Conservation (phyloP, 78 protist genomes). For the Dictyostelium brefeldianum region DNA sequence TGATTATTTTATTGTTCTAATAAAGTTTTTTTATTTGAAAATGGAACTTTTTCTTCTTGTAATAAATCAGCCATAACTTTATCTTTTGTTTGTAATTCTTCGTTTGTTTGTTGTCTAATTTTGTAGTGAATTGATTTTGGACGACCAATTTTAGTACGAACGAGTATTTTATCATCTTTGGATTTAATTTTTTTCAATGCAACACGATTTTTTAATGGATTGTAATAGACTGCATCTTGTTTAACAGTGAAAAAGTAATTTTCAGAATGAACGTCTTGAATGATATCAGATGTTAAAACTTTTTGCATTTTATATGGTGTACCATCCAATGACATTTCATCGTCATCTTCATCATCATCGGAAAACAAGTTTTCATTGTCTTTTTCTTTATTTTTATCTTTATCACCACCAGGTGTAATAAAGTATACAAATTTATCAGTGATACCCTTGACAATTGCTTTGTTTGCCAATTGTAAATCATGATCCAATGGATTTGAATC, state of each 20-base stretch:
- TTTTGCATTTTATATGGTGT: conserved; percentile 56
- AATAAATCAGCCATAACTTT: conserved; percentile 3
- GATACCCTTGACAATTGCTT: conserved; percentile 64
- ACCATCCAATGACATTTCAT: background rate
- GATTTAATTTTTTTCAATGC: conserved; percentile 60
- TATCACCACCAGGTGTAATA: conserved; percentile 35
- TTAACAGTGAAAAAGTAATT: conserved; percentile 62
- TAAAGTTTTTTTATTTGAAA: conserved; percentile 12
- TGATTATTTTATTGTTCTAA: conserved; percentile 8
- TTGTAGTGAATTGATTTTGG: conserved; percentile 63
- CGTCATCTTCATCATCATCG: background rate
- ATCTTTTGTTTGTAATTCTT: conserved; percentile 30
- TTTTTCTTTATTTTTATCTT: conserved; percentile 7
- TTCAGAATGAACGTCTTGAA: conserved; percentile 4
- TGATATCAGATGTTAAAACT: conserved; percentile 45
- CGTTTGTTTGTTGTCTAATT: conserved; percentile 1
- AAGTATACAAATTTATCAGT: conserved; percentile 76
- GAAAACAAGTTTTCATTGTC: too few species aligned
- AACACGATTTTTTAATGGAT: conserved; percentile 28
- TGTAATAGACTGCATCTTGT: conserved; percentile 46
- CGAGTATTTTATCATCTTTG: conserved; percentile 53
- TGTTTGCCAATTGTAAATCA: background rate
- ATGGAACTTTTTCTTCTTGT: conserved; percentile 55
- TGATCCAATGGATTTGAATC: conserved; percentile 65
- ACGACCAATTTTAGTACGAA: conserved; percentile 39